These are phyloP conservation scores for Hyparrhenia diplandra DNA, from an alignment of 176 grass and related monocot genomes.

Conservation along the genomic window DNA sequence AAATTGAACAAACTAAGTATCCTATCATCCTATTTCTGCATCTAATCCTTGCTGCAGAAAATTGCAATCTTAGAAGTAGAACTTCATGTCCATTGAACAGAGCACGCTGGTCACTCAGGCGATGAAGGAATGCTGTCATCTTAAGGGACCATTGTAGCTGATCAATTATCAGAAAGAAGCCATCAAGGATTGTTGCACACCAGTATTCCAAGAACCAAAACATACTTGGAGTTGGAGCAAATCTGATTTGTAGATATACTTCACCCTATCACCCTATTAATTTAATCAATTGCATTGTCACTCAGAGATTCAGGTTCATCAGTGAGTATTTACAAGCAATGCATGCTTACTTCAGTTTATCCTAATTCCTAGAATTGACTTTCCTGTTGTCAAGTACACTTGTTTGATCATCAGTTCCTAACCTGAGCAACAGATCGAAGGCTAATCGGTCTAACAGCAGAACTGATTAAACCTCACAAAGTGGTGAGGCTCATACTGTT, in stretches of 20 bases:
- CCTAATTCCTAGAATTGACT: conserved; percentile 25
- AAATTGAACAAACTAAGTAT: conserved; percentile 28
- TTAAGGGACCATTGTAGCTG: conserved; percentile 22
- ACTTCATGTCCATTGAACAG: conserved; percentile 30
- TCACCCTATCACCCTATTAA: conserved; percentile 42
- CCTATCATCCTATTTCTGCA: conserved; percentile 28
- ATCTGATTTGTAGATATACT: conserved; percentile 24
- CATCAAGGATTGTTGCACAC: not conserved
- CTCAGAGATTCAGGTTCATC: conserved; percentile 21
- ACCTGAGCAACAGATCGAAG: conserved; percentile 26
- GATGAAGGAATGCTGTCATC: conserved; percentile 3
- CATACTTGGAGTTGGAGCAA: conserved; percentile 27
- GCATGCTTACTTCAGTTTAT: conserved; percentile 20
- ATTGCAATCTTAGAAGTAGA: conserved; percentile 28
- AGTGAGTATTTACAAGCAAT: conserved; percentile 39
- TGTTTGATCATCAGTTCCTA: conserved; percentile 33
- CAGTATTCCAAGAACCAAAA: conserved; percentile 32
- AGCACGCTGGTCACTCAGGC: conserved; percentile 12
- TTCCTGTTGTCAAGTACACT: conserved; percentile 27
- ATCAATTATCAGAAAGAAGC: conserved; percentile 11
- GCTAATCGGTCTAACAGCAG: conserved; percentile 28
- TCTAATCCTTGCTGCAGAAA: conserved; percentile 28
- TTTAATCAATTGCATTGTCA: conserved; percentile 21
- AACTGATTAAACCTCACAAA: conserved; percentile 22
- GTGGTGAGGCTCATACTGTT: conserved; percentile 3